phyloP scores from a whole-genome alignment of 148 eudicot genomes.

The Camellia sinensis region DNA sequence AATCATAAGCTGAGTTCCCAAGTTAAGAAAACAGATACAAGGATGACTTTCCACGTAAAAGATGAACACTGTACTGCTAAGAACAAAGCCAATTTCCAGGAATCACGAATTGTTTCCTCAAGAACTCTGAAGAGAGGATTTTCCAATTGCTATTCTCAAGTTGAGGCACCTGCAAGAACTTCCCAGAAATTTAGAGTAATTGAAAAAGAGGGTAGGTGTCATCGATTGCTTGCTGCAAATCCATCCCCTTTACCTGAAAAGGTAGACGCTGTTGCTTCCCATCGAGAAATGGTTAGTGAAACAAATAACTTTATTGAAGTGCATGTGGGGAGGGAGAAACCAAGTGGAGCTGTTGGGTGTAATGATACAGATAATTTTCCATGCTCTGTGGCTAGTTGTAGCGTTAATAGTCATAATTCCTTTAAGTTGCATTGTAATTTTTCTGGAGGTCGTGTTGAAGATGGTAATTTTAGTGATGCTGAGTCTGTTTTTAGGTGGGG shows the following conservation, averaged over 20 bases:
- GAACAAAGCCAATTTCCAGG: conserved; percentile 22
- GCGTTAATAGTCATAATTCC: conserved; percentile 34
- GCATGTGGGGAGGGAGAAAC: conserved; percentile 41
- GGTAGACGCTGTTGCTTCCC: conserved; percentile 53
- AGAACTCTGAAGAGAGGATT: conserved; percentile 46
- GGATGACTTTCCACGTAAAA: conserved; percentile 25
- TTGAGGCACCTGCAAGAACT: conserved; percentile 33
- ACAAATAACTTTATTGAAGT: conserved; percentile 36
- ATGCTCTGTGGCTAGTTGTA: conserved; percentile 82
- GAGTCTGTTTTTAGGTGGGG: conserved; percentile 56
- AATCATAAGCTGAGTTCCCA: conserved; percentile 27
- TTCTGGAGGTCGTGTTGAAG: conserved; percentile 33
- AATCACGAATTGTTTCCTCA: conserved; percentile 27
- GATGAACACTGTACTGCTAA: conserved; percentile 22
- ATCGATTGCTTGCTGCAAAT: conserved; percentile 23
- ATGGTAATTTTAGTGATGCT: conserved; percentile 59
- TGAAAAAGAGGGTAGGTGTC: conserved; percentile 27
- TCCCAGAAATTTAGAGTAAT: conserved; percentile 35
- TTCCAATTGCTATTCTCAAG: conserved; percentile 24
- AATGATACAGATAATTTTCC: conserved; percentile 42
- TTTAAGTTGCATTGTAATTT: conserved; percentile 29
- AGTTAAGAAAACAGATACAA: conserved; percentile 21
- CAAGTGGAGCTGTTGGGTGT: conserved; percentile 41
- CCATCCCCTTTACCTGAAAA: conserved; percentile 49
- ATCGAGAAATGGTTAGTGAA: conserved; percentile 37